Evolutionary conservation across 352 stramenopile species (phyloP).

Genomic region (Phytophthora pseudosyringae): DNA sequence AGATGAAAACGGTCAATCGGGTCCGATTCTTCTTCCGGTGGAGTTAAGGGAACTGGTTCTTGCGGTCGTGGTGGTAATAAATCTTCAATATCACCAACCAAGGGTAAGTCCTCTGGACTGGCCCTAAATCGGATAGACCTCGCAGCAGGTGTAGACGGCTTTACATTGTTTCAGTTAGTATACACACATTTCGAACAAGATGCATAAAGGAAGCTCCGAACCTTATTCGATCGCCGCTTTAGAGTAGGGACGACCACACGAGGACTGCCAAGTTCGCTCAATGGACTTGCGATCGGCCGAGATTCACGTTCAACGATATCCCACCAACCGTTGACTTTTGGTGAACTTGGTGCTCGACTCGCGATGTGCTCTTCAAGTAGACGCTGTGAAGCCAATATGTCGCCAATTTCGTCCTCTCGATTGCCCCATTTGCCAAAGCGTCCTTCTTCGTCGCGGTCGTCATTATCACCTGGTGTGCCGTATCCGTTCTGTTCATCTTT

Average conservation of each 20-base stretch:
- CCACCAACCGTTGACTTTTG: conserved; percentile 52
- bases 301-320: conserved; percentile 48
- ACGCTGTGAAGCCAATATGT: conserved; percentile 74
- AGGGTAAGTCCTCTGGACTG: conserved; percentile 46
- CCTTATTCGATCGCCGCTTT: conserved; percentile 31
- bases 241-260: conserved; percentile 36
- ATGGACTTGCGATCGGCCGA: conserved; percentile 35
- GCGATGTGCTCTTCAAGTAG: conserved; percentile 29
- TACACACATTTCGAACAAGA: not conserved
- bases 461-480: conserved; percentile 21
- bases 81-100: conserved; percentile 67
- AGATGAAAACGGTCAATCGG: conserved; percentile 43
- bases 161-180: conserved; percentile 18
- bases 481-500: conserved; percentile 31
- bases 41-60: conserved; percentile 20
- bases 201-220: conserved; percentile 15
- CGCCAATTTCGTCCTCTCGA: conserved; percentile 56
- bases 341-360: conserved; percentile 4
- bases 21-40: conserved; percentile 57
- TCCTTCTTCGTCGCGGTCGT: conserved; percentile 32
- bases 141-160: conserved; percentile 24
- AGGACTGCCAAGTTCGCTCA: conserved; percentile 62
- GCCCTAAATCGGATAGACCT: conserved; percentile 21
- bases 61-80: conserved; percentile 58
- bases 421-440: conserved; percentile 18